phyloP scores from a whole-genome alignment of 495 filamentous ascomycete species.

The Hypoxylon fragiforme region DNA sequence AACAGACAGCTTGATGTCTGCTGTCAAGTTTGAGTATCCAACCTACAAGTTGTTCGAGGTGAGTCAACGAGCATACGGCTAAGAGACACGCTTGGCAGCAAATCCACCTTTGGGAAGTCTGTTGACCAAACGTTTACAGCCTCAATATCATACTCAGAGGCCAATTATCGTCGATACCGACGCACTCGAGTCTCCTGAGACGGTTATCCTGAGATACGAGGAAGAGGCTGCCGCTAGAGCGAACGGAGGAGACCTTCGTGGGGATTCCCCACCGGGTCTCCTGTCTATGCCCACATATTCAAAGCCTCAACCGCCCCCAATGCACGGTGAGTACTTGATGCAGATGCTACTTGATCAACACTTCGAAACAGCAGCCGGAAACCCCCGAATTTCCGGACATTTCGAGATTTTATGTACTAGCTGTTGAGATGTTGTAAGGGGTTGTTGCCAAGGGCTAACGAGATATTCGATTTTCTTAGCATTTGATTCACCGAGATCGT shows the following conservation, averaged over 20 bases:
- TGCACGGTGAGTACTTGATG: slow-evolving; percentile 49
- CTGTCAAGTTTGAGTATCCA: slow-evolving; percentile 51
- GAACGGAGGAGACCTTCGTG: slow-evolving; percentile 52
- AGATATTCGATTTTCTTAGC: slow-evolving; percentile 43
- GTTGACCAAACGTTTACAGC: slow-evolving; percentile 35
- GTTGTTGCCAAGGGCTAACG: no score
- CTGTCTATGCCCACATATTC: slow-evolving; percentile 50
- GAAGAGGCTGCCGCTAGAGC: slow-evolving; percentile 50
- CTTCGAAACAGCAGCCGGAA: no score
- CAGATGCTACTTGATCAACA: slow-evolving; percentile 1
- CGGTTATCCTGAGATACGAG: slow-evolving; percentile 51
- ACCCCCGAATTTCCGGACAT: no score
- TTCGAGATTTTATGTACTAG: no score
- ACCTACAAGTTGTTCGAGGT: slow-evolving; percentile 57
- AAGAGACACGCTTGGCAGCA: no score
- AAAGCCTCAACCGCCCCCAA: slow-evolving; percentile 49
- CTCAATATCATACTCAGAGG: slow-evolving; percentile 51
- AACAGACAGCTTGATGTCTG: slow-evolving; percentile 54
- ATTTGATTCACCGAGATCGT: slow-evolving; percentile 51
- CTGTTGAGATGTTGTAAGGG: no score
- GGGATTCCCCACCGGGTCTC: slow-evolving; percentile 55
- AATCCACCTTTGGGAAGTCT: not conserved
- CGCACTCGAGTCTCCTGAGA: slow-evolving; percentile 52
- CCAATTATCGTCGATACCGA: slow-evolving; percentile 55
- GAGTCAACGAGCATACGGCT: slow-evolving; percentile 39